These are phyloP conservation scores for Mycena olivaceomarginata DNA, from an alignment of 768 basidiomycete genomes.

Conservation along the genomic window DNA sequence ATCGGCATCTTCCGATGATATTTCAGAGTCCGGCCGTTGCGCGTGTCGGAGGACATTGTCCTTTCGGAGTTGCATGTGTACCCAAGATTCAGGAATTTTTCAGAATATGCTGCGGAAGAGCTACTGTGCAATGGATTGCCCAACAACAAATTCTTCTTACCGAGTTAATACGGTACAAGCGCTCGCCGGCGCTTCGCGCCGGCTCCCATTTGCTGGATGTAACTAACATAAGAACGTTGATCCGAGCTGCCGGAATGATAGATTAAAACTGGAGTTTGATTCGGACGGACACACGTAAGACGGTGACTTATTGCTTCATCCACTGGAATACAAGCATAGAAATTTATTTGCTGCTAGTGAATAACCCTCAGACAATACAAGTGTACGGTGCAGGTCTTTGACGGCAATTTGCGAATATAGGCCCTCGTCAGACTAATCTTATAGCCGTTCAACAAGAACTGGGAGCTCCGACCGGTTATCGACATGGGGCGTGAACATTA, in stretches of 20 bases:
- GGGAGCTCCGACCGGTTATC: background rate
- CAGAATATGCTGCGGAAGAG: background rate
- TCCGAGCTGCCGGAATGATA: no score
- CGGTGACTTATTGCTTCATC: background rate
- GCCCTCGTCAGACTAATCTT: background rate
- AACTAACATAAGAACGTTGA: no score
- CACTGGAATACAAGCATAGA: background rate
- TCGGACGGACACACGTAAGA: no score
- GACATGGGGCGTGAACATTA: background rate
- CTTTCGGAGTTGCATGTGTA: no score
- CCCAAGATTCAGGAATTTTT: background rate
- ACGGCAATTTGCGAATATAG: slow-evolving; percentile 3
- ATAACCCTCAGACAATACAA: background rate
- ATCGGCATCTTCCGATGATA: no score
- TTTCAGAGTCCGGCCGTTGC: no score
- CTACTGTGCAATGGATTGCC: background rate
- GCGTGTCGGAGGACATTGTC: no score
- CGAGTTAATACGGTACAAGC: no score
- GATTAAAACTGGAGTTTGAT: no score
- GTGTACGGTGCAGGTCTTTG: background rate
- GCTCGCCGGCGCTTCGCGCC: no score
- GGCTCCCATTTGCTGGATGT: no score
- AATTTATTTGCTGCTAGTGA: background rate
- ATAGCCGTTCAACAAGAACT: background rate
- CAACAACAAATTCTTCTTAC: background rate